Percentiles rank a stretch among this genome's conserved stretches.
phyloP scores from a whole-genome alignment of 176 grass and related monocot species.

The Thalia dealbata region DNA sequence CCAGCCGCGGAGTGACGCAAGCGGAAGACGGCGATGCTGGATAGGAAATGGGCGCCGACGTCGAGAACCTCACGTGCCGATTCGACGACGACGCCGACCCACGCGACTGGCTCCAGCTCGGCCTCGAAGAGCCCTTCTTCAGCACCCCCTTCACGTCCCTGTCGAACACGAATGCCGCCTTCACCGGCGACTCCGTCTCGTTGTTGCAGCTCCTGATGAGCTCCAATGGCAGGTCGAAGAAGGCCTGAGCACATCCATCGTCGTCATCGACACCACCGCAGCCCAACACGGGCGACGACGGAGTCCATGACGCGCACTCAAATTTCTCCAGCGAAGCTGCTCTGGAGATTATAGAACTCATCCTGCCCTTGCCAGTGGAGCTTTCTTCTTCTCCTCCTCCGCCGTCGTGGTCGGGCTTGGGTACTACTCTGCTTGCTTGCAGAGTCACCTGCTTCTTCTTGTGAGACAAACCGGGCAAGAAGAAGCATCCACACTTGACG shows the following conservation, averaged over 20 bases:
- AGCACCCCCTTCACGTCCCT: slow-evolving; percentile 30
- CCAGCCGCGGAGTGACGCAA: no score
- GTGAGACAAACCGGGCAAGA: slow-evolving; percentile 42
- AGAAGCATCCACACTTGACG: slow-evolving; percentile 57
- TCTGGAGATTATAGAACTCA: slow-evolving; percentile 31
- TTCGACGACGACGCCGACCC: background rate
- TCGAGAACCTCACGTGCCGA: slow-evolving; percentile 18
- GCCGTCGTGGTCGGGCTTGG: background rate
- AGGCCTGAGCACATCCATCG: slow-evolving; percentile 1
- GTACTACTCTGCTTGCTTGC: background rate
- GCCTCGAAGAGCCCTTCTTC: slow-evolving; percentile 22
- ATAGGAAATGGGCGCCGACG: background rate
- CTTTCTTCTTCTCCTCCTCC: background rate
- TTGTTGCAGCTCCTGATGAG: slow-evolving; percentile 35
- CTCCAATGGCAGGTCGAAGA: slow-evolving; percentile 74
- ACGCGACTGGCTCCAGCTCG: slow-evolving; percentile 20
- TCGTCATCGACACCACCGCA: slow-evolving; percentile 9
- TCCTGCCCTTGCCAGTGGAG: slow-evolving; percentile 7
- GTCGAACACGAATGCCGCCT: slow-evolving; percentile 71
- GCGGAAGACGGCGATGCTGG: no score
- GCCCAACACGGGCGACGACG: slow-evolving; percentile 17
- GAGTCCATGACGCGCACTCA: slow-evolving; percentile 31
- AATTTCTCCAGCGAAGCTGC: slow-evolving; percentile 60
- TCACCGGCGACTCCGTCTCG: slow-evolving; percentile 38
- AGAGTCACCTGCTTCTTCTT: slow-evolving; percentile 20